A percentile compares a stretch with the other conserved stretches of the same genome.
phyloP scores from a whole-genome alignment of 768 basidiomycete species.

The Russula emetica region DNA sequence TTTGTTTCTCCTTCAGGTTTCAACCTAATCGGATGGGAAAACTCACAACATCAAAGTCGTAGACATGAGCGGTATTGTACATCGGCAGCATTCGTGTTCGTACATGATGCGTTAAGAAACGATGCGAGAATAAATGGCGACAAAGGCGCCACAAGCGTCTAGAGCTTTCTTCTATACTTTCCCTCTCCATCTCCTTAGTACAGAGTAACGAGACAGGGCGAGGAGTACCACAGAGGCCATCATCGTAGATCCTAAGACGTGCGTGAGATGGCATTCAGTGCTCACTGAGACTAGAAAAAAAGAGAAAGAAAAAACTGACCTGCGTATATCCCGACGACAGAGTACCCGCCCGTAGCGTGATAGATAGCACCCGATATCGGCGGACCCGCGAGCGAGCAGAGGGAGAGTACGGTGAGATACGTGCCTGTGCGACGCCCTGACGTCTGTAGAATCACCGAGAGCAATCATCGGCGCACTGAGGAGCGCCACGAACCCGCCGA shows the following conservation, averaged over 20 bases:
- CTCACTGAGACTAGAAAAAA: not conserved
- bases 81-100: too few relatives aligned
- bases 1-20: too few relatives aligned
- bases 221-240: slow-evolving; percentile 4
- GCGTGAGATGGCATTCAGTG: not conserved
- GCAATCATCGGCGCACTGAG: slow-evolving; percentile 54
- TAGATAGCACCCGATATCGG: slow-evolving; percentile 72
- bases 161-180: not conserved
- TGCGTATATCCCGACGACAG: slow-evolving; percentile 52
- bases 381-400: slow-evolving; percentile 64
- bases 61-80: too few relatives aligned
- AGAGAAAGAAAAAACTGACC: slow-evolving; percentile 31
- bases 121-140: not conserved
- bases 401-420: slow-evolving; percentile 53
- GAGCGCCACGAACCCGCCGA: slow-evolving; percentile 58
- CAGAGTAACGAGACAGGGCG: not conserved
- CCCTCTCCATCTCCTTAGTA: slow-evolving; percentile 7
- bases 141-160: not conserved
- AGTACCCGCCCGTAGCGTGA: slow-evolving; percentile 48
- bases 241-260: not conserved
- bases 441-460: slow-evolving; percentile 56
- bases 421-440: slow-evolving; percentile 65
- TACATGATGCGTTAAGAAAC: not conserved
- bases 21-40: too few relatives aligned
- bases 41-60: too few relatives aligned